These are phyloP conservation scores for Rhinocladiella similis DNA, from an alignment of 2,329 filamentous ascomycete species.

Conservation along the genomic window DNA sequence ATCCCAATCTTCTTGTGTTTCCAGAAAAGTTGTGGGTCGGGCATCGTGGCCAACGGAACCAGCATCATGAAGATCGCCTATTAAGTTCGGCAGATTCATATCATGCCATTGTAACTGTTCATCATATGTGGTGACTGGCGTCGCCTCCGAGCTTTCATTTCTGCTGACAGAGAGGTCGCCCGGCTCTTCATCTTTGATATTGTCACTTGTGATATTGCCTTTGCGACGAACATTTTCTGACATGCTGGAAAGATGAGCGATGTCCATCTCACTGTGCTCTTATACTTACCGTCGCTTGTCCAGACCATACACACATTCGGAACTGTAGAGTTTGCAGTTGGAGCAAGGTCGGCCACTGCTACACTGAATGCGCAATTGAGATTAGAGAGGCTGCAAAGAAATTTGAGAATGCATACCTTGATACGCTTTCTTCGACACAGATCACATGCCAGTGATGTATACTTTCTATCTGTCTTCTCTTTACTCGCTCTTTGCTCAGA, in stretches of 20 bases:
- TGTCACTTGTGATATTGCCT: background rate
- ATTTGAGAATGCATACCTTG: background rate
- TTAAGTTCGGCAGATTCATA: background rate
- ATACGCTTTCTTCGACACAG: constrained; percentile 9
- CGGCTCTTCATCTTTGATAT: background rate
- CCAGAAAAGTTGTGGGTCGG: background rate
- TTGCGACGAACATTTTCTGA: background rate
- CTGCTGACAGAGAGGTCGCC: background rate
- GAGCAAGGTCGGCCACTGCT: constrained; percentile 8
- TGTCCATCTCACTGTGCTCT: background rate
- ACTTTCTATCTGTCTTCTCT: constrained; percentile 3
- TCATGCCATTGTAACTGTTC: background rate
- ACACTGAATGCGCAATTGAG: constrained; percentile 1
- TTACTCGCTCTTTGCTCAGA: background rate
- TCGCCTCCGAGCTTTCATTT: background rate
- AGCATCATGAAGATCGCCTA: background rate
- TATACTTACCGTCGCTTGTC: constrained; percentile 7
- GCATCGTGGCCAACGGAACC: background rate
- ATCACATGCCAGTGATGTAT: constrained; percentile 8
- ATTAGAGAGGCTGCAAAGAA: background rate
- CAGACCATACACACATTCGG: constrained; percentile 7
- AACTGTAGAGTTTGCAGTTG: constrained; percentile 8
- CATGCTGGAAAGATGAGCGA: background rate
- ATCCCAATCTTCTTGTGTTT: background rate
- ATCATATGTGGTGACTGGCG: background rate